Percentiles rank a stretch among this genome's conserved stretches.
Evolutionary conservation across 768 basidiomycete species (phyloP).

Genomic region (Hygrophorus russula): DNA sequence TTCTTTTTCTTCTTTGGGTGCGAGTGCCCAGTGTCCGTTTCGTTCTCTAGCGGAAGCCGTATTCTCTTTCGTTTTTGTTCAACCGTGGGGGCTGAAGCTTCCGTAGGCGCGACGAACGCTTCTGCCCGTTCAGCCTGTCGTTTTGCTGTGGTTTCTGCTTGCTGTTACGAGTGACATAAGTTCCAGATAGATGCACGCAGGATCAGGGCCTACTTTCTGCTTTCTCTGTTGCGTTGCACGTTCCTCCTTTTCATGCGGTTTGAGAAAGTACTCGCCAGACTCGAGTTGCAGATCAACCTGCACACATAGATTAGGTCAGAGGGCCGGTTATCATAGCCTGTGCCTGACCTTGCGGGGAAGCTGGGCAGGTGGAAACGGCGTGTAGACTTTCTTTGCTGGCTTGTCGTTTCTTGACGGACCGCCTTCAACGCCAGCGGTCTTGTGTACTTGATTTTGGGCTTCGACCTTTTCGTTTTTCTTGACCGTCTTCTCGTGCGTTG

Average conservation of each 20-base stretch:
- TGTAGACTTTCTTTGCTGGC: constrained; percentile 81
- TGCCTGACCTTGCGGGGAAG: constrained; percentile 72
- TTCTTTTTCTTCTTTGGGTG: too few species aligned
- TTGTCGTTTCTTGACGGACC: constrained; percentile 30
- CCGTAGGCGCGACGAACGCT: constrained; percentile 81
- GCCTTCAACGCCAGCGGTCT: constrained; percentile 52
- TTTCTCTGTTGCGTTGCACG: constrained; percentile 60
- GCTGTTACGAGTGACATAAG: constrained; percentile 31
- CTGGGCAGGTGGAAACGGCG: constrained; percentile 97
- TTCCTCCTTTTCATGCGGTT: constrained; percentile 74
- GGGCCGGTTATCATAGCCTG: not conserved
- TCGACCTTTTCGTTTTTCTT: constrained; percentile 72
- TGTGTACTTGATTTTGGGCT: constrained; percentile 50
- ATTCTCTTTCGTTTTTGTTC: too few species aligned
- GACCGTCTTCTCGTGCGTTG: constrained; percentile 86
- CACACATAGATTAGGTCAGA: not conserved
- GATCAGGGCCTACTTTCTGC: constrained; percentile 47
- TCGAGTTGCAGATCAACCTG: constrained; percentile 91
- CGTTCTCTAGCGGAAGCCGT: too few species aligned
- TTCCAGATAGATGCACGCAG: not conserved
- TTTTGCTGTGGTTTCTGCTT: constrained; percentile 63
- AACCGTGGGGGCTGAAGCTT: constrained; percentile 35
- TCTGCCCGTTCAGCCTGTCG: constrained; percentile 75
- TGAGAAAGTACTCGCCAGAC: constrained; percentile 97
- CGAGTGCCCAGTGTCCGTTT: too few species aligned